Evolutionary conservation across 2,329 filamentous ascomycete species (phyloP), one percentile per base, ranked within the genome.

Genomic region (Paecilomyces niveus): DNA sequence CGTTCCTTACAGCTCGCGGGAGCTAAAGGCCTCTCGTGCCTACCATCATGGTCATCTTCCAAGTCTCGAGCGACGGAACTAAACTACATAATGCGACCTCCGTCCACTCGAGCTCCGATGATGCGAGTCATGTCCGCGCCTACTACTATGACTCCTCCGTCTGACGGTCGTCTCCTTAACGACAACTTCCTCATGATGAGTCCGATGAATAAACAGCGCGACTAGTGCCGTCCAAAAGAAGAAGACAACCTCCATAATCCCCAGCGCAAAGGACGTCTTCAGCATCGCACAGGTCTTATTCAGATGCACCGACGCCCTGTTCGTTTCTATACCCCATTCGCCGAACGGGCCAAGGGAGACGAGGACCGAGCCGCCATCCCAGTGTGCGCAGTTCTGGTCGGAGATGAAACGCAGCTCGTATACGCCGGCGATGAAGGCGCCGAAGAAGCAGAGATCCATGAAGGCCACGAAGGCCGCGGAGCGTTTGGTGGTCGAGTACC

Each of bases 231-330:
- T 94, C 69, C 88, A 79, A 72, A 88, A 87, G 77, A 96, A 96
- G 71, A 92, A 87, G 63, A 94, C 78, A 64, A 80, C 79, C 73
- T 94, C 90, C 82, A 97, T 95, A 73, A 97, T 97, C 54, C 85
- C 91, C 65, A 97, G 87, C 2, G 91, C 93, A 76, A 91, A 97
- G 64, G 81, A 83, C 0, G 92, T 89, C 83, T 97, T 97, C 69
- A 96, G 84, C 90, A 97, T 94, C 54, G 88, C 84, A 76, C 93
- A 97, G 4, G 85, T 85, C 81, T 93, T 93, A 74, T 90, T 81
- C 39, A 86, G 74, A 56, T 81, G 74, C 49, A 86, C 69, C 50
- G 80, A 73, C 59, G 85, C 68, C 58, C 75, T 81, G 55, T 75
- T 76, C 54, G 80, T 80, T 33, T 74, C 64, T 7, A 66, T 62